A percentile compares a stretch with the other conserved stretches of the same genome.
phyloP scores from a whole-genome alignment of 306 rosid genomes.

The Prunus mongolica region DNA sequence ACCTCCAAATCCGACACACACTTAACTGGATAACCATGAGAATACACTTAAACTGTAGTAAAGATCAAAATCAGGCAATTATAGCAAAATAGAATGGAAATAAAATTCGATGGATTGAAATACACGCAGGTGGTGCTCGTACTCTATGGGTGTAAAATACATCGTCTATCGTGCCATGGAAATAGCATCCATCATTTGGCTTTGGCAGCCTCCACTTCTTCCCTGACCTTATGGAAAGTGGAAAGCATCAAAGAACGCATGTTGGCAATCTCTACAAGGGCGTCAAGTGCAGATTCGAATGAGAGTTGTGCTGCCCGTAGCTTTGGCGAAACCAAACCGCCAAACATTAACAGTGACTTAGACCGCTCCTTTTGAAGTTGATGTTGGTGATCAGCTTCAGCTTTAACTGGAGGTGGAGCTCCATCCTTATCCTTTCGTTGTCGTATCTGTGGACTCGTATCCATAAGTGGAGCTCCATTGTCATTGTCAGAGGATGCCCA shows the following conservation, averaged over 20 bases:
- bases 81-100: background rate
- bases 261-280: constrained; percentile 72
- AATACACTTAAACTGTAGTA: background rate
- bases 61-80: background rate
- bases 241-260: constrained; percentile 49
- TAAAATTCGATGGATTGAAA: background rate
- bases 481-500: constrained; percentile 55
- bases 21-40: background rate
- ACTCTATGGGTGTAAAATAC: constrained; percentile 76
- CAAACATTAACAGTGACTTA: constrained; percentile 64
- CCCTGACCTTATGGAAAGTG: constrained; percentile 48
- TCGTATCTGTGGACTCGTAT: constrained; percentile 35
- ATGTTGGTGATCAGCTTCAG: constrained; percentile 22
- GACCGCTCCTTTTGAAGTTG: constrained; percentile 65
- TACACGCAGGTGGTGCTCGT: constrained; percentile 45
- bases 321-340: constrained; percentile 82
- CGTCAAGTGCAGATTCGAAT: constrained; percentile 87
- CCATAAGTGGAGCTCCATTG: background rate
- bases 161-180: constrained; percentile 75
- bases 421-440: constrained; percentile 28
- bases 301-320: constrained; percentile 80
- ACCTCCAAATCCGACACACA: background rate
- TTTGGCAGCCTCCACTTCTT: constrained; percentile 42
- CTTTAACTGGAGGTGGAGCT: constrained; percentile 32
- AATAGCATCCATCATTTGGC: constrained; percentile 43